Base-by-base conservation (phyloP, 345 rosid genomes). In the Sonneratia alba region DNA sequence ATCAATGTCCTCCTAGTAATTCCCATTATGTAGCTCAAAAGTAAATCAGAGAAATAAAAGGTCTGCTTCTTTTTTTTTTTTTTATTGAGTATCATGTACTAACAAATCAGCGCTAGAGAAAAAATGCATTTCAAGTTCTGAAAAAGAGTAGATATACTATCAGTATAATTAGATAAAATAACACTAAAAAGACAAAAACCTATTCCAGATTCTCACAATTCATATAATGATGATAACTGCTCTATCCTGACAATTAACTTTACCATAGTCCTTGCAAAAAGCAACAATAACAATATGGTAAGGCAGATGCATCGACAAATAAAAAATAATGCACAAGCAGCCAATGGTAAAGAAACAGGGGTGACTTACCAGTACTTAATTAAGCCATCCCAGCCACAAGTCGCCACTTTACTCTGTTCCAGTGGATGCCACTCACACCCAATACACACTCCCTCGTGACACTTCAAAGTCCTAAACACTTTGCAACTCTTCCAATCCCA, bases 401-500 rank as follows among this genome's bases (percentile, higher is more conserved):
- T 95, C 42, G 98, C 99, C 6, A 92, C 99, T 85, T 90, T 95
- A 77, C 99, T 95, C 77, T 89, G 97, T 77, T 95, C 99, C 76
- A 95, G 63, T 4, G 98, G 99, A 86, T 95, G 99, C 99, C 99
- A 95, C 73, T 83, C 96, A 40, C 83, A 77, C 59, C 98, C 99
- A 75, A 95, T 90, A 79, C 98, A 87, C 24, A 94, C 97, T 48
- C 95, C 93, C 63, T 91, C 87, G 22, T 94, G 98, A 81, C 98
- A 94, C 71, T 83, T 94, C 43, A 94, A 87, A 45, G 95, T 94
- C 79, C 92, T 88, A 71, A 94, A 91, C 6, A 94, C 97, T 81
- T 86, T 92, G 83, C 97, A 89, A 68, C 96, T 90, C 91, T 94
- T 94, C 98, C 99, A 95, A 75, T 92, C 98, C 98, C 98, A 95